phyloP scores from a whole-genome alignment of 2,329 filamentous ascomycete genomes.

The Stagonosporopsis vannaccii region DNA sequence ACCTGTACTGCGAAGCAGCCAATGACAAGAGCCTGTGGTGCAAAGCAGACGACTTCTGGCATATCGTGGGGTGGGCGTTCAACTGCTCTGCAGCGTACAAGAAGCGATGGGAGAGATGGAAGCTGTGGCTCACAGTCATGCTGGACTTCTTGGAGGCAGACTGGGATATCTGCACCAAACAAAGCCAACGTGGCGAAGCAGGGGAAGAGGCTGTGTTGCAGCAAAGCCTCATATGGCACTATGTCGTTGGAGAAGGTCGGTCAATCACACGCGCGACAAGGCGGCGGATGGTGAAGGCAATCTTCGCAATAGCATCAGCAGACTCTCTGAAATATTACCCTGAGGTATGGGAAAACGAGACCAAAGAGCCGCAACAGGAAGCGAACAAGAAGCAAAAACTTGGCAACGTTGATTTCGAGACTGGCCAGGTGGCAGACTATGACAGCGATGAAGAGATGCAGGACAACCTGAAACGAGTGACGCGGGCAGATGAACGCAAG shows the following conservation, averaged over 20 bases:
- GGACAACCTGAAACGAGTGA: constrained; percentile 21
- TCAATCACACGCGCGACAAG: constrained; percentile 48
- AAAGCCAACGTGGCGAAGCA: constrained; percentile 27
- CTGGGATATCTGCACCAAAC: constrained; percentile 63
- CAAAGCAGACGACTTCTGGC: constrained; percentile 88
- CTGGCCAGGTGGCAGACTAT: constrained; percentile 66
- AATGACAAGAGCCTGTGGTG: constrained; percentile 73
- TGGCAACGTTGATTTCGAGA: constrained; percentile 63
- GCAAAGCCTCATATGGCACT: constrained; percentile 68
- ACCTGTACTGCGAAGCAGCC: constrained; percentile 59
- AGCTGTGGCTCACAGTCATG: constrained; percentile 79
- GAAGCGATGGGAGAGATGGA: constrained; percentile 82
- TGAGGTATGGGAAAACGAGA: constrained; percentile 74
- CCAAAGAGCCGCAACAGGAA: constrained; percentile 55
- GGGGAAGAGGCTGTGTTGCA: constrained; percentile 46
- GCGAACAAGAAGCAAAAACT: constrained; percentile 63
- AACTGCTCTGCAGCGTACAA: constrained; percentile 81
- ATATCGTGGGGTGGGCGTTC: constrained; percentile 87
- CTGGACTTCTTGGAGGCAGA: constrained; percentile 79
- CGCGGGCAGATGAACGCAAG: constrained; percentile 11
- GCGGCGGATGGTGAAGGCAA: constrained; percentile 67
- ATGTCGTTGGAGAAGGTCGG: constrained; percentile 56
- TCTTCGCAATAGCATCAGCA: constrained; percentile 71
- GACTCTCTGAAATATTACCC: constrained; percentile 63
- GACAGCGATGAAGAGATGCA: constrained; percentile 44